Evolutionary conservation across 495 filamentous ascomycete genomes (phyloP).

Genomic region (Pseudevernia furfuracea): DNA sequence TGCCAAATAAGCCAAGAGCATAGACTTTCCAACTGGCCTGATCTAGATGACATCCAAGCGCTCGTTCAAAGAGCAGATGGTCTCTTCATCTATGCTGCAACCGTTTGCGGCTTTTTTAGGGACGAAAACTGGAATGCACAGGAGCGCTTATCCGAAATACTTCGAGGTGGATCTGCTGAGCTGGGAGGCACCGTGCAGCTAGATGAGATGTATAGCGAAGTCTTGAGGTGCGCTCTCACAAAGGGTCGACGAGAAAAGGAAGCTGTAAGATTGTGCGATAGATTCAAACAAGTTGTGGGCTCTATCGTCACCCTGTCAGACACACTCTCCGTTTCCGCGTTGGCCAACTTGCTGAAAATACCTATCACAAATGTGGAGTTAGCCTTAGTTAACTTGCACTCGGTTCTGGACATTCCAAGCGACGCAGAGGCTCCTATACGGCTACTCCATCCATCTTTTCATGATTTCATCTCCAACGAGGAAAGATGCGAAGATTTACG

Average conservation of each 20-base stretch:
- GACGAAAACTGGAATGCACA: neutral
- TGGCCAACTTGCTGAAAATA: slow-evolving; percentile 5
- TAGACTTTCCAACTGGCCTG: slow-evolving; percentile 45
- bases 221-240: neutral
- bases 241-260: neutral
- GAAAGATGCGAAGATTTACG: slow-evolving; percentile 24
- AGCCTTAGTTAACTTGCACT: neutral
- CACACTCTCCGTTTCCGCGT: neutral
- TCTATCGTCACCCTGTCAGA: slow-evolving; percentile 13
- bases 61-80: slow-evolving; percentile 36
- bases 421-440: slow-evolving; percentile 12
- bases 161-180: neutral
- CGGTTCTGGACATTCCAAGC: slow-evolving; percentile 19
- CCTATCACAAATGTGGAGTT: neutral
- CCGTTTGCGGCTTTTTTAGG: slow-evolving; percentile 35
- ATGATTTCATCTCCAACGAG: slow-evolving; percentile 41
- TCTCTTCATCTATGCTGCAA: slow-evolving; percentile 41
- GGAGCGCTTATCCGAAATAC: slow-evolving; percentile 1
- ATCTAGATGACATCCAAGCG: slow-evolving; percentile 24
- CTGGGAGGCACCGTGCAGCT: neutral
- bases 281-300: slow-evolving; percentile 15
- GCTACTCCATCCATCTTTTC: slow-evolving; percentile 43
- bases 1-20: neutral
- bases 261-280: neutral
- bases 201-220: slow-evolving; percentile 15